These are phyloP conservation scores for Sclerotinia sclerotiorum DNA, from an alignment of 2,329 filamentous ascomycete species.

Conservation along the genomic window DNA sequence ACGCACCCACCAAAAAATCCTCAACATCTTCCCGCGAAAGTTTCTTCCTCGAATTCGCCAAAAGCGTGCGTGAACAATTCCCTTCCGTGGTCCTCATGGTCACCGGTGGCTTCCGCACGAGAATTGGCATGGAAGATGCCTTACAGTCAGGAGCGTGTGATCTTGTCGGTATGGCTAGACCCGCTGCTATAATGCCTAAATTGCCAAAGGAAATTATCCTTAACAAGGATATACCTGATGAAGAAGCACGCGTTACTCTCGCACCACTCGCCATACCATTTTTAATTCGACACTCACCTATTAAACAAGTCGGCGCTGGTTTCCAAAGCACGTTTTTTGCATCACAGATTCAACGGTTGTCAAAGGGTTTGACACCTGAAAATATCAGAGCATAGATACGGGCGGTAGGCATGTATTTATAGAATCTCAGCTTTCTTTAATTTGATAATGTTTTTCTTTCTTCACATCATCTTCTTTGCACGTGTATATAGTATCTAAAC, in stretches of 20 bases:
- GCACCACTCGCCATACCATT: constrained; percentile 18
- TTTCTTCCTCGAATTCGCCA: constrained; percentile 67
- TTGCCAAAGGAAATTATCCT: constrained; percentile 44
- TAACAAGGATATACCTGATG: constrained; percentile 38
- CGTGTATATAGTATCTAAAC: too few species aligned
- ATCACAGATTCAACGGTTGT: constrained; percentile 39
- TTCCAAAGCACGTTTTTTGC: constrained; percentile 34
- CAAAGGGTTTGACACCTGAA: constrained; percentile 6
- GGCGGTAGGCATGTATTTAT: not conserved
- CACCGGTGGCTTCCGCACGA: constrained; percentile 62
- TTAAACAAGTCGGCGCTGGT: constrained; percentile 29
- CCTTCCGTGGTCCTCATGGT: constrained; percentile 53
- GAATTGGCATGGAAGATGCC: constrained; percentile 51
- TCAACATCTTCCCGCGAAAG: constrained; percentile 58
- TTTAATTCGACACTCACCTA: constrained; percentile 21
- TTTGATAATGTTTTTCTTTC: not conserved
- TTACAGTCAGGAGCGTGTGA: constrained; percentile 49
- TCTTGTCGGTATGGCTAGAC: constrained; percentile 50
- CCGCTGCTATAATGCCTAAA: constrained; percentile 47
- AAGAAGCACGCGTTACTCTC: constrained; percentile 29
- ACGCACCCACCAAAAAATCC: not conserved
- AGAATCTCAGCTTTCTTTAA: not conserved
- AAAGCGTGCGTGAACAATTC: constrained; percentile 49
- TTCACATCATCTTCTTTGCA: too few species aligned
- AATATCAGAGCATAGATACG: not conserved